A percentile compares a stretch with the other conserved stretches of the same genome.
Evolutionary conservation across 1,139 yeast species (phyloP).

Genomic region (Saccharomyces hybrid): DNA sequence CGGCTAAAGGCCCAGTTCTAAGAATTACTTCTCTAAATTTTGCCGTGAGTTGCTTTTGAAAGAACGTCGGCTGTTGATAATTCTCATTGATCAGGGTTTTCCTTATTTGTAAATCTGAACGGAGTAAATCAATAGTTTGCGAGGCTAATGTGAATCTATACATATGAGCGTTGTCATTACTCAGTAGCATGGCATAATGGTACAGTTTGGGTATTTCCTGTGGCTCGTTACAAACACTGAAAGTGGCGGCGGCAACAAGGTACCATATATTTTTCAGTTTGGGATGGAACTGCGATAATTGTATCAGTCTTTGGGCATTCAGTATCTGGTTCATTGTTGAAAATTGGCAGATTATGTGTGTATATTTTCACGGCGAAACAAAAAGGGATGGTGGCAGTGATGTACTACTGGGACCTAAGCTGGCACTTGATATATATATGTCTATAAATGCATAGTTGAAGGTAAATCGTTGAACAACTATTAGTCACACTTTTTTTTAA

Average conservation of each 20-base stretch:
- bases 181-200: conserved; percentile 61
- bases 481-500: not conserved
- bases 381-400: not conserved
- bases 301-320: conserved; percentile 56
- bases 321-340: conserved; percentile 26
- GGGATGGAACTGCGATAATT: conserved; percentile 44
- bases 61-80: conserved; percentile 18
- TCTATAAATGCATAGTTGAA: not conserved
- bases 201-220: conserved; percentile 69
- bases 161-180: conserved; percentile 28
- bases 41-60: conserved; percentile 37
- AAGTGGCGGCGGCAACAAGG: conserved; percentile 68
- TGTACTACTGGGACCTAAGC: not conserved
- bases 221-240: conserved; percentile 76
- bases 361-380: not conserved
- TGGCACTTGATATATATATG: not conserved
- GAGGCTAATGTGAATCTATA: conserved; percentile 12
- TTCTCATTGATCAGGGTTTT: conserved; percentile 13
- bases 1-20: conserved; percentile 68
- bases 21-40: conserved; percentile 66
- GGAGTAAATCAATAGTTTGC: conserved; percentile 15
- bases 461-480: not conserved
- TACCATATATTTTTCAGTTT: conserved; percentile 59
- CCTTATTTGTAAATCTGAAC: conserved; percentile 7
- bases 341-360: not conserved